These are phyloP conservation scores for Scleroderma citrinum DNA, from an alignment of 768 basidiomycete genomes.

Conservation along the genomic window DNA sequence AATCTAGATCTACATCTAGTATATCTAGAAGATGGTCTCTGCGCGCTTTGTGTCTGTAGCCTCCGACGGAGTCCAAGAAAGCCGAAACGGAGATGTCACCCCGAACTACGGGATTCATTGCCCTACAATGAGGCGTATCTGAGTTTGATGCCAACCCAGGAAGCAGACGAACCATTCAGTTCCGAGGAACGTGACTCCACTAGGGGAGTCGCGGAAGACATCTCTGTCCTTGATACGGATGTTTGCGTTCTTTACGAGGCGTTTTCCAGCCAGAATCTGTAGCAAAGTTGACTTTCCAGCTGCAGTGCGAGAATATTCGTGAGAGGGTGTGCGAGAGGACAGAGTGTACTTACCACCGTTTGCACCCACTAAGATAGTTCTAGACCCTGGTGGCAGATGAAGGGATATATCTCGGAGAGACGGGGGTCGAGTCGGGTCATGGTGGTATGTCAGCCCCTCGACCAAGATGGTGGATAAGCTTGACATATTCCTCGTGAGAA, in stretches of 20 bases:
- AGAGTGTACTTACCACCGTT: conserved; percentile 69
- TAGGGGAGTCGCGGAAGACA: conserved; percentile 84
- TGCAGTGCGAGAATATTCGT: conserved; percentile 23
- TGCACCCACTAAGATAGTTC: conserved; percentile 85
- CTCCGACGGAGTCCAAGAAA: conserved; percentile 96
- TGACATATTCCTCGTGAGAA: background rate
- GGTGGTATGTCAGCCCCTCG: conserved; percentile 51
- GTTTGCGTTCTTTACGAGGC: conserved; percentile 58
- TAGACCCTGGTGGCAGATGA: conserved; percentile 62
- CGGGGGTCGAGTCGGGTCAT: conserved; percentile 36
- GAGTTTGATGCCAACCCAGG: background rate
- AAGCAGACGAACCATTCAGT: conserved; percentile 74
- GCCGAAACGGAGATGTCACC: conserved; percentile 88
- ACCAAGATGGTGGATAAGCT: conserved; percentile 30
- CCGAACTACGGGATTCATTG: conserved; percentile 94
- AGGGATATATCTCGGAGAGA: conserved; percentile 65
- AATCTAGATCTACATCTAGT: conserved; percentile 91
- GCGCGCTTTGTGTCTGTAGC: conserved; percentile 87
- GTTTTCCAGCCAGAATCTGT: conserved; percentile 90
- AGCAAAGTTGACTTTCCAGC: conserved; percentile 96
- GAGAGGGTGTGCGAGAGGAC: background rate
- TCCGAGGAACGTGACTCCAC: conserved; percentile 80
- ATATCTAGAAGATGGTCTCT: conserved; percentile 84
- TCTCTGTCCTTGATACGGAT: conserved; percentile 75
- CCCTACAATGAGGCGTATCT: conserved; percentile 42